Conservation (phyloP, 768 basidiomycete genomes). For the Mycena vulgaris region DNA sequence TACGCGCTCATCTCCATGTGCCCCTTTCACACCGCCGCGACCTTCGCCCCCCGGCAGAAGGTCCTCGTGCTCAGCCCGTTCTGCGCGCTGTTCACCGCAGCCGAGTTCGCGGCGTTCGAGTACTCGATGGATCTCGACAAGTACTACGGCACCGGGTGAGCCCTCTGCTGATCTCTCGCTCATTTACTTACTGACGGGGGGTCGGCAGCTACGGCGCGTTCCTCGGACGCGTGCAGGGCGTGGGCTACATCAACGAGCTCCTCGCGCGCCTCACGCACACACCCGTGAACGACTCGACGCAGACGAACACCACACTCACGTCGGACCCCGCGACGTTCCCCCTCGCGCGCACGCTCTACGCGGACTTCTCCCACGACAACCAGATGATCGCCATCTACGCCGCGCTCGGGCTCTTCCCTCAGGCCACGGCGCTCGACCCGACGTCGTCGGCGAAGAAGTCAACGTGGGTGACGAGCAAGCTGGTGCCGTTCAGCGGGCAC, state of each 20-base stretch:
- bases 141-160: conserved; percentile 77
- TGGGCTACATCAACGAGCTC: conserved; percentile 92
- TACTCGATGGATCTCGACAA: conserved; percentile 83
- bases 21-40: conserved; percentile 78
- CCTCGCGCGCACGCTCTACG: conserved; percentile 74
- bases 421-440: conserved; percentile 44
- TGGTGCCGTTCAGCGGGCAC: conserved; percentile 83
- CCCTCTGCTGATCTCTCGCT: neutral
- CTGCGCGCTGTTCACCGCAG: conserved; percentile 75
- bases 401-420: conserved; percentile 70
- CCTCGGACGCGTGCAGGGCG: conserved; percentile 85
- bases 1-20: conserved; percentile 79
- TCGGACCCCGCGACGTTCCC: conserved; percentile 77
- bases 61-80: conserved; percentile 66
- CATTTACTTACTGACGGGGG: no score
- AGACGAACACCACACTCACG: conserved; percentile 83
- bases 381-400: conserved; percentile 84
- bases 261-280: conserved; percentile 79
- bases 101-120: conserved; percentile 78
- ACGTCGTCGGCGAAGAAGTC: neutral
- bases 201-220: conserved; percentile 72
- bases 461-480: conserved; percentile 68
- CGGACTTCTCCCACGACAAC: conserved; percentile 91
- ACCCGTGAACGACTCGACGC: conserved; percentile 78
- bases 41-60: neutral